These are phyloP conservation scores for Trichoderma cornu-damae DNA, from an alignment of 2,329 filamentous ascomycete genomes.

Conservation along the genomic window DNA sequence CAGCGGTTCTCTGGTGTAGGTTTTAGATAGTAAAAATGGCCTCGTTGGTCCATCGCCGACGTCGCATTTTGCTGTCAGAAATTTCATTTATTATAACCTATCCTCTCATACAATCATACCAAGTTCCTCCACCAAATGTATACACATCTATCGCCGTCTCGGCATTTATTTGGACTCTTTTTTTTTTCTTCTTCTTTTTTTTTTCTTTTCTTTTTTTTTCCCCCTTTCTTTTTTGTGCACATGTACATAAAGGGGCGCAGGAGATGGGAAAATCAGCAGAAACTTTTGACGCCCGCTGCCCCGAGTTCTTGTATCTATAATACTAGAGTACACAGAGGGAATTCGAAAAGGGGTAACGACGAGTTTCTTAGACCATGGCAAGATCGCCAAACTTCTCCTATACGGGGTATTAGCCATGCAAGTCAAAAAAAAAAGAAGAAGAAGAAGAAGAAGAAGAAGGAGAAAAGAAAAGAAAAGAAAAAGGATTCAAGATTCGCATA, in stretches of 20 bases:
- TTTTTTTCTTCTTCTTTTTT: background rate
- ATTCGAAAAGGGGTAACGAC: slow-evolving; percentile 35
- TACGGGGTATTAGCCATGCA: slow-evolving; percentile 41
- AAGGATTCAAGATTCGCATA: slow-evolving; percentile 41
- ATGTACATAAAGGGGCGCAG: slow-evolving; percentile 4
- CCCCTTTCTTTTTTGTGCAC: slow-evolving; percentile 6
- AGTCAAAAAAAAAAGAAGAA: no score
- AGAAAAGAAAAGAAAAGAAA: no score
- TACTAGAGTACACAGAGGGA: slow-evolving; percentile 63
- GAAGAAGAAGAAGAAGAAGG: no score
- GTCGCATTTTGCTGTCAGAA: background rate
- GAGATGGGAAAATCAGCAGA: slow-evolving; percentile 30
- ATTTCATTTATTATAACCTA: slow-evolving; percentile 8
- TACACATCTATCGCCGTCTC: background rate
- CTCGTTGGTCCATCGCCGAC: background rate
- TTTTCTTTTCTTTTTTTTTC: background rate
- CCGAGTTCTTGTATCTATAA: slow-evolving; percentile 57
- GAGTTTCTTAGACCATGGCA: slow-evolving; percentile 72
- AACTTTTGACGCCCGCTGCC: slow-evolving; percentile 29
- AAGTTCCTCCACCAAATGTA: background rate
- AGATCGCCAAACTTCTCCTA: slow-evolving; percentile 99
- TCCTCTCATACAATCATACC: background rate
- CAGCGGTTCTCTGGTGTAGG: background rate
- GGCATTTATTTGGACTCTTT: background rate
- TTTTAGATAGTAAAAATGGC: slow-evolving; percentile 11